Conservation (phyloP, 192 early-diverging fungal genomes). For the Coemansia sp. region DNA sequence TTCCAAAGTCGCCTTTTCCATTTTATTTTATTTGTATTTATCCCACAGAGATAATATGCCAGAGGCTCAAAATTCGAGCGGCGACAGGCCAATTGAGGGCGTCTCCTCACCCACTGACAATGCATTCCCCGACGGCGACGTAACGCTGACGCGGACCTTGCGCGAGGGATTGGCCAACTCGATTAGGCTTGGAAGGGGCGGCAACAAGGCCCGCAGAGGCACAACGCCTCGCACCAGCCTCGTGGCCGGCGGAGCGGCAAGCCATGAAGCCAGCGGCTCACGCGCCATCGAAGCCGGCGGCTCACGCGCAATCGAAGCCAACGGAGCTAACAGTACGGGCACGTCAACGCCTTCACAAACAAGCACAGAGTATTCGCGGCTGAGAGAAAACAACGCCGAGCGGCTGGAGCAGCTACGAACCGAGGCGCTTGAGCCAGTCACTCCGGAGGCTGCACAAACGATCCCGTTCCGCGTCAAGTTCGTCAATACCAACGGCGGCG, state of each 20-base stretch:
- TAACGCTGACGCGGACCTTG: slow-evolving; percentile 11
- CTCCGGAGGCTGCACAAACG: neutral
- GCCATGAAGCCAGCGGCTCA: too few species aligned
- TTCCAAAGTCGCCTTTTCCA: neutral
- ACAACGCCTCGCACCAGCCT: slow-evolving; percentile 40
- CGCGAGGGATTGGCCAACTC: slow-evolving; percentile 20
- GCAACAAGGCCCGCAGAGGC: slow-evolving; percentile 36
- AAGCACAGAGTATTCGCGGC: too few species aligned
- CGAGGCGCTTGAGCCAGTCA: slow-evolving; percentile 1
- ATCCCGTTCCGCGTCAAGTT: slow-evolving; percentile 49
- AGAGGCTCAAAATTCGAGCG: neutral
- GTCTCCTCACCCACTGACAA: neutral
- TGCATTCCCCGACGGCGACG: neutral
- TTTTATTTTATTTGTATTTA: slow-evolving; percentile 2
- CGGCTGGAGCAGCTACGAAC: slow-evolving; percentile 29
- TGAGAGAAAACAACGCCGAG: neutral
- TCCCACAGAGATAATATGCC: neutral
- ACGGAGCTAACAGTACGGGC: too few species aligned
- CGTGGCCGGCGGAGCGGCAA: neutral
- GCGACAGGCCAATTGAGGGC: neutral
- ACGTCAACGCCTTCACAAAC: too few species aligned
- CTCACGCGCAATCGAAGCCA: too few species aligned
- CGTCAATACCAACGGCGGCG: slow-evolving; percentile 40
- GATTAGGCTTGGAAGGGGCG: slow-evolving; percentile 30
- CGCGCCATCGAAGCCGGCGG: too few species aligned